phyloP scores from a whole-genome alignment of 2,329 filamentous ascomycete species.

The Penicillium olsonii region DNA sequence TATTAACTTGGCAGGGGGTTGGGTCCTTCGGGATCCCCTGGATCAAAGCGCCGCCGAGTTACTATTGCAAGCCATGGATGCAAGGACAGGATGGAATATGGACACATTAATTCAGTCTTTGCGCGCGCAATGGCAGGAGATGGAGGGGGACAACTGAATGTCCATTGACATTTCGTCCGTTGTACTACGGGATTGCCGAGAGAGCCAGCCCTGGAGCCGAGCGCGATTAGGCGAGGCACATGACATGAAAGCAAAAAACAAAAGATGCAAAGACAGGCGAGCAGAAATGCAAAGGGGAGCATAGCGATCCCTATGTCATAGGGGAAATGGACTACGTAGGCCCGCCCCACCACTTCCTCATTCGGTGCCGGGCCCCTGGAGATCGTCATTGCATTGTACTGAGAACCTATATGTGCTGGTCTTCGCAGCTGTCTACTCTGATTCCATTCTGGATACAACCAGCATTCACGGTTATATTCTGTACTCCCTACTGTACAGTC shows the following conservation, averaged over 20 bases:
- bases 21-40: conserved; percentile 24
- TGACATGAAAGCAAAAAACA: not conserved
- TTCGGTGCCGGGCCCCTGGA: not conserved
- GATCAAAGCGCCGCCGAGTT: conserved; percentile 29
- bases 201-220: not conserved
- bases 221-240: not conserved
- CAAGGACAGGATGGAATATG: conserved; percentile 31
- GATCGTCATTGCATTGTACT: not conserved
- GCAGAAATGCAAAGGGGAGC: not conserved
- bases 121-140: conserved; percentile 26
- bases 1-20: conserved; percentile 22
- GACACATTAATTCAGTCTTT: conserved; percentile 22
- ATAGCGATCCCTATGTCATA: conserved; percentile 4
- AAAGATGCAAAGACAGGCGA: not conserved
- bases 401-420: too few relatives aligned
- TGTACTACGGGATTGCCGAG: not conserved
- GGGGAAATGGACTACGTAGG: not conserved
- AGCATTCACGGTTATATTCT: too few relatives aligned
- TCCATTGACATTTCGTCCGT: not conserved
- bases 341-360: not conserved
- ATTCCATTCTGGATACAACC: too few relatives aligned
- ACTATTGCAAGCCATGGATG: conserved; percentile 22
- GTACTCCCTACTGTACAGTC: too few relatives aligned
- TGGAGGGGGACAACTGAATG: conserved; percentile 6
- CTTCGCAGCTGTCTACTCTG: too few relatives aligned